Evolutionary conservation across 1,284 basidiomycete species (phyloP).

Genomic region (Inonotus hispidus): DNA sequence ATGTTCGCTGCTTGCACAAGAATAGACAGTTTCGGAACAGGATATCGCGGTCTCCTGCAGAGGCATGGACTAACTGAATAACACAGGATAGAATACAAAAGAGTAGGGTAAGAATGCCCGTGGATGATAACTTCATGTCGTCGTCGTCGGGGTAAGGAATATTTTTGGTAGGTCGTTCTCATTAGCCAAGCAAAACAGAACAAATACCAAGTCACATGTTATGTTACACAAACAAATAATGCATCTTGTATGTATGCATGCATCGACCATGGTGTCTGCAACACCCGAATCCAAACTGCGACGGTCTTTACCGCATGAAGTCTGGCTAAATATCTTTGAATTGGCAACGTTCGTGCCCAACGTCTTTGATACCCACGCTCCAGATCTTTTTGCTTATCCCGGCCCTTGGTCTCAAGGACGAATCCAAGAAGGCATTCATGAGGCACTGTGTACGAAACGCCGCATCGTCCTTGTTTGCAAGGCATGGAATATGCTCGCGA

Average conservation of each 20-base stretch:
- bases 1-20: conserved; percentile 30
- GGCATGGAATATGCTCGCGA: conserved; percentile 32
- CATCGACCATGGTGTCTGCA: neutral
- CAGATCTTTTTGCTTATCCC: conserved; percentile 20
- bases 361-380: conserved; percentile 26
- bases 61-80: conserved; percentile 26
- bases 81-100: conserved; percentile 1
- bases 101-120: neutral
- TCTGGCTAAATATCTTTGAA: conserved; percentile 32
- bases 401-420: conserved; percentile 12
- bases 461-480: conserved; percentile 35
- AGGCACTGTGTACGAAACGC: conserved; percentile 29
- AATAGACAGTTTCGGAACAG: conserved; percentile 50
- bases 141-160: neutral
- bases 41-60: conserved; percentile 54
- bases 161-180: too few relatives aligned
- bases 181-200: too few relatives aligned
- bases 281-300: neutral
- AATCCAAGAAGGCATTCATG: conserved; percentile 17
- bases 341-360: conserved; percentile 29
- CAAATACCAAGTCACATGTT: too few relatives aligned
- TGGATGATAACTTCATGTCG: neutral
- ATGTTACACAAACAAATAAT: too few relatives aligned
- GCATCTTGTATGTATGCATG: too few relatives aligned
- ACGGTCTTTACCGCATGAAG: conserved; percentile 32